Percentiles rank a stretch among this genome's conserved stretches.
Conservation (phyloP, 192 early-diverging fungal genomes). For the Linnemannia zychae region DNA sequence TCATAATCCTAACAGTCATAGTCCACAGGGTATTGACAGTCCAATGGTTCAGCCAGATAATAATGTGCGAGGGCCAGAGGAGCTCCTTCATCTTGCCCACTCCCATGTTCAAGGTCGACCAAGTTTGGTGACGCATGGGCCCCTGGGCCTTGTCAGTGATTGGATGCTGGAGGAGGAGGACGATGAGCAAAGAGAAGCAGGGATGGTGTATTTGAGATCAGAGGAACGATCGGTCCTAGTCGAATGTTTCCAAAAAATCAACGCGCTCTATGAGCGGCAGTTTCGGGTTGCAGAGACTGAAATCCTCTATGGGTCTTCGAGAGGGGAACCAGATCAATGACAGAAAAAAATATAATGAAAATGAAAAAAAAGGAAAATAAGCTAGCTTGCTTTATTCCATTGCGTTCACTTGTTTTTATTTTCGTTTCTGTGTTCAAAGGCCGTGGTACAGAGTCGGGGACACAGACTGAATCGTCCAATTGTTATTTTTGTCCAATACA, state of each 20-base stretch:
- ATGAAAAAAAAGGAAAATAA: no score
- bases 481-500: no score
- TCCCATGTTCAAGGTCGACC: background rate
- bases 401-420: no score
- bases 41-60: background rate
- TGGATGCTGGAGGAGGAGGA: background rate
- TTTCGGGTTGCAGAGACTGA: background rate
- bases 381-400: no score
- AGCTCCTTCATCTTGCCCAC: background rate
- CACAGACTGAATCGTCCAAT: no score
- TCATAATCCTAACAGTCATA: background rate
- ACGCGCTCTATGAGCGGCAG: background rate
- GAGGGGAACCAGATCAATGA: background rate
- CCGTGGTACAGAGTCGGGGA: no score
- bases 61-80: background rate
- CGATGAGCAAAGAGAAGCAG: background rate
- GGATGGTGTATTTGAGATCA: background rate
- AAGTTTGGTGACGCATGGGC: background rate
- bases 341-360: no score
- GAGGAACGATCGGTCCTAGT: background rate
- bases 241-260: background rate
- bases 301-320: background rate
- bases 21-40: background rate
- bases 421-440: no score
- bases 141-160: background rate